Evolutionary conservation across 306 rosid genomes (phyloP), one percentile per base, ranked within the genome.

Genomic region (Dalbergia cochinchinensis): DNA sequence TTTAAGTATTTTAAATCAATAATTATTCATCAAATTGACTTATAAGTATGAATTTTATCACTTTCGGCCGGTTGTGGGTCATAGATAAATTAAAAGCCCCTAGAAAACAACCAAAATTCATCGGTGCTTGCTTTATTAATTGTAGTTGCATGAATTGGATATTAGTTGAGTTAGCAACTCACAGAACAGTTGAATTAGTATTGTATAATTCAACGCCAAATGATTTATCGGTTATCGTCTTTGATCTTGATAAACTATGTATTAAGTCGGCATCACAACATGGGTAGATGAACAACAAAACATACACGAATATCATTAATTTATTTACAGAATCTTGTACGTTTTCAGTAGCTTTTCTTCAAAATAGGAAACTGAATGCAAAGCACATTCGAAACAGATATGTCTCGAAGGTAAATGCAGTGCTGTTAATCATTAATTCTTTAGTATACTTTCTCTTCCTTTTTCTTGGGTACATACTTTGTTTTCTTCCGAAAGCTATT

Each of bases 401-500:
- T 20, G 54, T 48, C 51, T 58, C 53, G 22, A 8, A 64, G 53
- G 31, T 45, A 59, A 76, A 60, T 31, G 68, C 68, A 77, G 65
- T 71, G 41, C 5, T 82, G 63, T 70, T 34, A 18, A 8, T 22
- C 37, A 82, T 41, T 31, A 34, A 26, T 26, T 26, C 31, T 26
- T 26, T 26, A 26, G 47, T 74, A 66, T 71, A 60, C 44, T 64
- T 34, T 61, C 53, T 70, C 33, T 61, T 31, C 66, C 10, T 15
- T 54, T 54, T 47, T 10, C 10, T 47, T 47, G 4, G 48, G 15
- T 47, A 47, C 10, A 10, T 47, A 47, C 53, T 69, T 55, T 62
- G 22, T 80, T 42, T 61, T 18, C 74, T 72, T 72, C 37, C 26
- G 65, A 26, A 76, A 44, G 47, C n/a, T 65, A 35, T 53, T 65